Evolutionary conservation across 2,329 filamentous ascomycete genomes (phyloP).

Genomic region (Penicillium decumbens): DNA sequence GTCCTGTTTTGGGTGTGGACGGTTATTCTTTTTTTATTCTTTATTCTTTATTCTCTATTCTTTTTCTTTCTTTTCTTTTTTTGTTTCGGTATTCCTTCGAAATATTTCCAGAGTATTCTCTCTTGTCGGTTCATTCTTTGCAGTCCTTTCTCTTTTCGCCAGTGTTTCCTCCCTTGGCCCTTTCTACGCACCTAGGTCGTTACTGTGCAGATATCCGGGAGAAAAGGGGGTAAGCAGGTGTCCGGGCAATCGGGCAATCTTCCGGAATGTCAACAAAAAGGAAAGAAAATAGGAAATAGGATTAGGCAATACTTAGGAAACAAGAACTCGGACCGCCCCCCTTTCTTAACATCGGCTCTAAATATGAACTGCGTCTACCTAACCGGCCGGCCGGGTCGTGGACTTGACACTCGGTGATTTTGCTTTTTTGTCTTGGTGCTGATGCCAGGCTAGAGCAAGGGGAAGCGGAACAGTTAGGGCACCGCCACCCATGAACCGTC

Average conservation of each 20-base stretch:
- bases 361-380: neutral
- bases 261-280: constrained; percentile 11
- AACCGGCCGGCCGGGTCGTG: neutral
- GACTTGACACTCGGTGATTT: neutral
- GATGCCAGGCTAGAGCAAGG: constrained; percentile 11
- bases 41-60: neutral
- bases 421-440: neutral
- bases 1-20: neutral
- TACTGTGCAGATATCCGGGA: neutral
- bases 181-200: neutral
- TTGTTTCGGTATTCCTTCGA: neutral
- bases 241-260: constrained; percentile 10
- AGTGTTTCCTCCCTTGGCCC: neutral
- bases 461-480: constrained; percentile 9
- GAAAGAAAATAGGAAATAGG: neutral
- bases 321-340: neutral
- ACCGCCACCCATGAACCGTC: constrained; percentile 19
- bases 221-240: constrained; percentile 10
- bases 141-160: neutral
- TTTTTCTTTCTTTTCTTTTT: neutral
- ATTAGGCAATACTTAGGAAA: neutral
- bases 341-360: neutral
- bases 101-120: neutral
- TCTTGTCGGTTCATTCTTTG: neutral
- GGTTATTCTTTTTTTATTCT: constrained; percentile 1